phyloP scores from a whole-genome alignment of 805 yeast species.

The Schizosaccharomyces cryophilus region DNA sequence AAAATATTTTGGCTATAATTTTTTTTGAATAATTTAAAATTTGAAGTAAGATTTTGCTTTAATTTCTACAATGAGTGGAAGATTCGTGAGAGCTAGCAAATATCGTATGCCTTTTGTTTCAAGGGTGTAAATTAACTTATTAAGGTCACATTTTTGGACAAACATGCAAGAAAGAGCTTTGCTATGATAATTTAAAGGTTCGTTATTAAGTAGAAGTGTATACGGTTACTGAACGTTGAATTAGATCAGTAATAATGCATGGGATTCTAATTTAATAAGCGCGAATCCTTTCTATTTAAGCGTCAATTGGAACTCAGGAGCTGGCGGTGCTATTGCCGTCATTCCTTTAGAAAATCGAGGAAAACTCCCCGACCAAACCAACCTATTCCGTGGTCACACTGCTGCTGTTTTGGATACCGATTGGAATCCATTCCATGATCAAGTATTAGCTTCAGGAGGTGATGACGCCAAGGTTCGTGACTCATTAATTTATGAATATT shows the following conservation, averaged over 20 bases:
- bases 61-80: slow-evolving; percentile 13
- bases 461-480: slow-evolving; percentile 37
- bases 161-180: slow-evolving; percentile 42
- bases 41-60: too few relatives aligned
- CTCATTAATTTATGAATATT: slow-evolving; percentile 12
- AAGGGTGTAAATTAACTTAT: neutral
- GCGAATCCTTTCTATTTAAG: slow-evolving; percentile 68
- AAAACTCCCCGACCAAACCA: slow-evolving; percentile 77
- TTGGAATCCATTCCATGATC: slow-evolving; percentile 72
- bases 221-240: neutral
- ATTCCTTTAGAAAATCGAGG: slow-evolving; percentile 72
- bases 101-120: slow-evolving; percentile 26
- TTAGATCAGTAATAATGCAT: slow-evolving; percentile 68
- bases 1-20: neutral
- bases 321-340: slow-evolving; percentile 94
- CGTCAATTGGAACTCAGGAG: slow-evolving; percentile 81
- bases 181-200: slow-evolving; percentile 36
- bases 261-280: slow-evolving; percentile 80
- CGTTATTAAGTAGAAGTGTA: slow-evolving; percentile 5
- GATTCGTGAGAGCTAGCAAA: slow-evolving; percentile 88
- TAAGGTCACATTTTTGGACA: slow-evolving; percentile 73
- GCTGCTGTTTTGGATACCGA: slow-evolving; percentile 90
- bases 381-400: slow-evolving; percentile 85
- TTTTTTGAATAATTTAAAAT: too few relatives aligned
- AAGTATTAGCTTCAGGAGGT: slow-evolving; percentile 51